Percentiles rank a stretch among this genome's conserved stretches.
Evolutionary conservation across 1,284 basidiomycete genomes (phyloP).

Genomic region (Irpex rosettiformis): DNA sequence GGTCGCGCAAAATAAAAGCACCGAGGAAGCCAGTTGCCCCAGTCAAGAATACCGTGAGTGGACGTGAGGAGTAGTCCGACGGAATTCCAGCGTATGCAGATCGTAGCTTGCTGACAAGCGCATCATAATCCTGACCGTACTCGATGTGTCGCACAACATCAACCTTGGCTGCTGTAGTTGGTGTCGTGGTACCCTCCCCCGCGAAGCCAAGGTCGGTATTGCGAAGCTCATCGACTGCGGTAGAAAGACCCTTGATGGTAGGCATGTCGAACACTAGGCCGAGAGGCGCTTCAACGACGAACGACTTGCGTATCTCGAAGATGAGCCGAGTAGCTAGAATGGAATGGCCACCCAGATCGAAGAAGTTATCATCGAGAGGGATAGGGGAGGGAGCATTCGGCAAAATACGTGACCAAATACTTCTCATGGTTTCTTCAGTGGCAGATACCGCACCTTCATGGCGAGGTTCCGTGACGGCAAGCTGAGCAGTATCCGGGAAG

Average conservation of each 20-base stretch:
- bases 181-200: constrained; percentile 34
- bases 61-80: constrained; percentile 47
- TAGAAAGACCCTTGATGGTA: constrained; percentile 80
- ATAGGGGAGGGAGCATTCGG: constrained; percentile 80
- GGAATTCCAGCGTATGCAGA: constrained; percentile 57
- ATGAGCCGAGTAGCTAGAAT: constrained; percentile 97
- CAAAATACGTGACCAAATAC: constrained; percentile 83
- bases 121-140: constrained; percentile 82
- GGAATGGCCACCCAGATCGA: constrained; percentile 98
- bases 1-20: constrained; percentile 85
- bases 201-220: constrained; percentile 79
- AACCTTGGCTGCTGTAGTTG: constrained; percentile 1
- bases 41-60: constrained; percentile 87
- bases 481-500: constrained; percentile 95
- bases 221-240: constrained; percentile 75
- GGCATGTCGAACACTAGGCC: constrained; percentile 93
- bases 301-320: constrained; percentile 93
- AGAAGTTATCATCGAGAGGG: constrained; percentile 93
- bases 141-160: constrained; percentile 35
- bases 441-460: constrained; percentile 33
- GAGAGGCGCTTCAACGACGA: constrained; percentile 90
- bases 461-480: constrained; percentile 35
- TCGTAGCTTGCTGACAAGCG: constrained; percentile 58
- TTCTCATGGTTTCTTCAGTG: constrained; percentile 75
- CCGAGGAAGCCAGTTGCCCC: constrained; percentile 98